Conservation (phyloP, 1,139 yeast species). For the Neolecta irregularis region DNA sequence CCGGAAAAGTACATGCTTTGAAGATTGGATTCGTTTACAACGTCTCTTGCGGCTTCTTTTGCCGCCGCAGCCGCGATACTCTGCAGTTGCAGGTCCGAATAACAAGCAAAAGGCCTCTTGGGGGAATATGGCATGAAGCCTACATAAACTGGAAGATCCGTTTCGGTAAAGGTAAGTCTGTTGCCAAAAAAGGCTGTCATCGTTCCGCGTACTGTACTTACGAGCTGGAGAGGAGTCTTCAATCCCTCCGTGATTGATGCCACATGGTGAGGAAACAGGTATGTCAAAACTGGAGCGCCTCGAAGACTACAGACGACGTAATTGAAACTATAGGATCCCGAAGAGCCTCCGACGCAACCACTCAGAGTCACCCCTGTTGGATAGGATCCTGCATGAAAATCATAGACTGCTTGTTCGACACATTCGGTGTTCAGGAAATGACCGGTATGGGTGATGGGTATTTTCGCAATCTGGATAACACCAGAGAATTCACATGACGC, state of each 20-base stretch:
- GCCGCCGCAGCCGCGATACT: conserved; percentile 42
- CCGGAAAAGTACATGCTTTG: conserved; percentile 51
- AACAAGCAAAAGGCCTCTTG: conserved; percentile 26
- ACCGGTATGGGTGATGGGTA: conserved; percentile 26
- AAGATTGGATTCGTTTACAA: conserved; percentile 34
- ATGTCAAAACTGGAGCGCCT: conserved; percentile 37
- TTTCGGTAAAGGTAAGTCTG: conserved; percentile 36
- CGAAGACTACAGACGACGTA: conserved; percentile 41
- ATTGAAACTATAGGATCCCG: conserved; percentile 37
- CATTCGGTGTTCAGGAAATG: too few species aligned
- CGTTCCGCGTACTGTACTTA: conserved; percentile 51
- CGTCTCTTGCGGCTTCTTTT: conserved; percentile 42
- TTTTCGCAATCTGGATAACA: conserved; percentile 45
- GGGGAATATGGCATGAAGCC: conserved; percentile 35
- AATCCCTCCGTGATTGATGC: too few species aligned
- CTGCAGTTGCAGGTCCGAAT: conserved; percentile 32
- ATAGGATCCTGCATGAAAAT: conserved; percentile 41
- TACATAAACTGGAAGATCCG: conserved; percentile 38
- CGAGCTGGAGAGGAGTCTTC: conserved; percentile 34
- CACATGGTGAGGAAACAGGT: conserved; percentile 61
- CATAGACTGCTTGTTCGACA: too few species aligned
- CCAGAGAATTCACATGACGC: conserved; percentile 38
- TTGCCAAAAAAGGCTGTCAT: conserved; percentile 47
- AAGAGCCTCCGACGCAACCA: conserved; percentile 26
- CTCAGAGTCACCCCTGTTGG: conserved; percentile 28